Conservation (phyloP, 176 grass and related monocot species). For the Oryza meyeriana region DNA sequence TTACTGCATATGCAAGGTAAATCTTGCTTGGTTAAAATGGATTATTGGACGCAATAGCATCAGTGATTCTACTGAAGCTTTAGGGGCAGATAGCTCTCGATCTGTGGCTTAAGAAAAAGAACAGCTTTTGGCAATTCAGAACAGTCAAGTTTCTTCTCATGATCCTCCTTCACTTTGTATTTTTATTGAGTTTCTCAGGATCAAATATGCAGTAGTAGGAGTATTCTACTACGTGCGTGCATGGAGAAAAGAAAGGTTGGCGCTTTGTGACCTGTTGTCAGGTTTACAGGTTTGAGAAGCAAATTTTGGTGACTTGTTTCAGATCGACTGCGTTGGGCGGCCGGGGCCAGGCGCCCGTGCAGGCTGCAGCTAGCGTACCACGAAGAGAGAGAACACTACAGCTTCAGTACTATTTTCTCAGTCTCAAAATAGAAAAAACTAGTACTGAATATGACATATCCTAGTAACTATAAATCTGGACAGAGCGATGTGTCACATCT, state of each 20-base stretch:
- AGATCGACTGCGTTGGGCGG: conserved; percentile 35
- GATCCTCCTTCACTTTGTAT: background rate
- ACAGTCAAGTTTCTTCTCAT: background rate
- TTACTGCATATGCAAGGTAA: background rate
- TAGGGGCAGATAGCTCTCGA: no score
- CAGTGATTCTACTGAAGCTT: no score
- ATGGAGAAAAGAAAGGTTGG: background rate
- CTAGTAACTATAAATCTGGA: no score
- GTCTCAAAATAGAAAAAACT: no score
- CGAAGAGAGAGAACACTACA: background rate
- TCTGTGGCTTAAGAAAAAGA: no score
- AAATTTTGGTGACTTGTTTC: background rate
- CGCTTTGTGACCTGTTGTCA: background rate
- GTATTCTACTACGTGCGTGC: background rate
- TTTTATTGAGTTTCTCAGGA: background rate
- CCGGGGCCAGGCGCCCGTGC: conserved; percentile 7
- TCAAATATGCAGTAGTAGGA: no score
- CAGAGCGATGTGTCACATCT: no score
- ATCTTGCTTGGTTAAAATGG: background rate
- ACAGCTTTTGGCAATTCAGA: background rate
- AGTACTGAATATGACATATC: no score
- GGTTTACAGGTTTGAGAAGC: background rate
- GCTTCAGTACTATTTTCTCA: background rate
- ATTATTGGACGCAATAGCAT: background rate
- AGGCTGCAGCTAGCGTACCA: background rate